Base-by-base conservation (phyloP, 306 rosid genomes). In the Gleditsia sinensis region DNA sequence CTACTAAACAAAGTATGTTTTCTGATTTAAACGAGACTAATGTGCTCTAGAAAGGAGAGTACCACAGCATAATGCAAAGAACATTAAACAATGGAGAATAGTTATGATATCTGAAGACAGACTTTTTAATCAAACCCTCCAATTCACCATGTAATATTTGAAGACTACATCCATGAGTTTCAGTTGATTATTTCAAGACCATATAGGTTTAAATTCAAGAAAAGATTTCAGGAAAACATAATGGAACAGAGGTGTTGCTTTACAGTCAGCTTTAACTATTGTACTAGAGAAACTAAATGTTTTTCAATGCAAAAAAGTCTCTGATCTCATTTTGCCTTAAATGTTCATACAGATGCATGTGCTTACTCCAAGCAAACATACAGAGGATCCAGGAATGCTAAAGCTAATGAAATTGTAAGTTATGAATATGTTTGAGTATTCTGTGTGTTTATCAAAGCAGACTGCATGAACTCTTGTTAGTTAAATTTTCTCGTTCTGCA, bases 281-380 rank as follows among this genome's bases (percentile, higher is more conserved):
- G 34, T 27, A n/a, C 28, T 39, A 1, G 1, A n/a, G 9, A 20
- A 60, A 17, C 24, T 59, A 57, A 57, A 16, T 7, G 17, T 48
- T 86, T 59, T 80, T 65, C 69, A 48, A 46, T 82, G 7, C 76
- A 71, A 28, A 79, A 78, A 69, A 50, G 80, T 23, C 0, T 33
- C 51, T 28, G 4, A 13, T 53, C 80, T 55, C 11, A 53, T 54
- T 54, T 33, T 55, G 56, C 40, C 43, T 40, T 19, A 63, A 11
- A 7, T 54, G 57, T 45, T 54, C 48, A 53, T 3, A 6, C 53
- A 75, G 59, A 74, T 40, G 79, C 70, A 23, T 64, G 64, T 24
- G 79, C 65, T 48, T 68, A 68, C 53, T 32, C 74, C 61, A 68
- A 68, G 61, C 74, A 68, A 49, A 32, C 48, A 20, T 16, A 68